These are phyloP conservation scores for Suillus hirtellus DNA, from an alignment of 768 basidiomycete species.

Conservation along the genomic window DNA sequence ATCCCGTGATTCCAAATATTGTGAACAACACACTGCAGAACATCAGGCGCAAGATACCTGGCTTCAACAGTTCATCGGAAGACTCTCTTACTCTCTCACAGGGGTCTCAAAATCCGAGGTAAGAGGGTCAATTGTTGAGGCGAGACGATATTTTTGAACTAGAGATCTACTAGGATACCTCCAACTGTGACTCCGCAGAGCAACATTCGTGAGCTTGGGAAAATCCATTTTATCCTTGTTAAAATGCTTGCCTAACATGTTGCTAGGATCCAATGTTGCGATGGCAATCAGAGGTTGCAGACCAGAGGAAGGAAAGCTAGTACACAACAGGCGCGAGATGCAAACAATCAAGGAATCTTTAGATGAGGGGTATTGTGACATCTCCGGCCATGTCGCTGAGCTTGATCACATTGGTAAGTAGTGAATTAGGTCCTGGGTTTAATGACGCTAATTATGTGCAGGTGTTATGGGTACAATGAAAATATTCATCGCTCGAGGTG, in stretches of 20 bases:
- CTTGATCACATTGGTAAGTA: slow-evolving; percentile 59
- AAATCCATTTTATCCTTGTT: slow-evolving; percentile 1
- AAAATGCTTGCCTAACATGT: slow-evolving; percentile 10
- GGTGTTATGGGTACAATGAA: slow-evolving; percentile 64
- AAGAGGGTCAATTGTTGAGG: not conserved
- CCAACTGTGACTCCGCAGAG: slow-evolving; percentile 41
- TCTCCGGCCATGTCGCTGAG: slow-evolving; percentile 63
- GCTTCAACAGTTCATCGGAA: slow-evolving; percentile 17
- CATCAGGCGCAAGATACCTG: slow-evolving; percentile 27
- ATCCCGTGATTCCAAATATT: slow-evolving; percentile 7
- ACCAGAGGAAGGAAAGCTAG: slow-evolving; percentile 59
- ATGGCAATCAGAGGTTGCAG: slow-evolving; percentile 74
- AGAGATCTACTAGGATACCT: slow-evolving; percentile 16
- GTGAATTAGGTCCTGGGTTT: not conserved
- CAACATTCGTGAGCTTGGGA: slow-evolving; percentile 39
- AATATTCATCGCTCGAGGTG: slow-evolving; percentile 66
- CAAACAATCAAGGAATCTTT: slow-evolving; percentile 69
- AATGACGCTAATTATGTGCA: slow-evolving; percentile 25
- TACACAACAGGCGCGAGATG: slow-evolving; percentile 70
- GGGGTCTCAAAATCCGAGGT: slow-evolving; percentile 1
- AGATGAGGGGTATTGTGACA: slow-evolving; percentile 83
- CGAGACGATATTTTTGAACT: not conserved
- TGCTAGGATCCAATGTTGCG: slow-evolving; percentile 58
- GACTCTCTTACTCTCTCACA: not conserved
- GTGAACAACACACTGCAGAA: slow-evolving; percentile 26